Percentiles rank a stretch among this genome's conserved stretches.
Evolutionary conservation across 1,284 basidiomycete species (phyloP).

Genomic region (Vanrija pseudolonga): DNA sequence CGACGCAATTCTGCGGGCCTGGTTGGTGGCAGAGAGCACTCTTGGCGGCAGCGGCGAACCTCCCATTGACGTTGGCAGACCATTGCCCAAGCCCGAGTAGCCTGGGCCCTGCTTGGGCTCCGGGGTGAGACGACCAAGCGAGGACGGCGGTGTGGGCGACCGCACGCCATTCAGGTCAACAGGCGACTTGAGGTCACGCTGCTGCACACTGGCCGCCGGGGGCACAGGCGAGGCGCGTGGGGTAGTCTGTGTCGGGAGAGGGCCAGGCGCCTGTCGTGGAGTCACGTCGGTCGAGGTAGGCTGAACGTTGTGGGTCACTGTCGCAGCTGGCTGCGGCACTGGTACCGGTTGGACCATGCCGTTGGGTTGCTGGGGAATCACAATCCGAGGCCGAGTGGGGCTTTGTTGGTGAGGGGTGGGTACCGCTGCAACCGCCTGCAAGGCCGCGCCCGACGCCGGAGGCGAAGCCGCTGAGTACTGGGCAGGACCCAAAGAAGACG

Average conservation of each 20-base stretch:
- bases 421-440: no score
- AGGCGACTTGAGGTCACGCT: not conserved
- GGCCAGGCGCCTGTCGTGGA: not conserved
- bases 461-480: no score
- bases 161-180: not conserved
- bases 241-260: not conserved
- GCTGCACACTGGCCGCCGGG: not conserved
- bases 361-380: not conserved
- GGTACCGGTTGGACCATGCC: not conserved
- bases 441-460: no score
- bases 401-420: not conserved
- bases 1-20: constrained; percentile 15
- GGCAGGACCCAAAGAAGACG: no score
- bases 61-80: not conserved
- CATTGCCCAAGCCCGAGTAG: constrained; percentile 3
- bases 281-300: no score
- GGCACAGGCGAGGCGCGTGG: no score
- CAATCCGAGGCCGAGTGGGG: not conserved
- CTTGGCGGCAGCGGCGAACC: constrained; percentile 13
- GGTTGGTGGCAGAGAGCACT: constrained; percentile 4
- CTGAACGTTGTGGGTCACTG: not conserved
- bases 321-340: not conserved
- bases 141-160: not conserved
- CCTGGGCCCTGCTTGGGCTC: not conserved
- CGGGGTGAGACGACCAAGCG: not conserved